Conservation (phyloP, 1,139 yeast species). For the Geotrichum europaeum region DNA sequence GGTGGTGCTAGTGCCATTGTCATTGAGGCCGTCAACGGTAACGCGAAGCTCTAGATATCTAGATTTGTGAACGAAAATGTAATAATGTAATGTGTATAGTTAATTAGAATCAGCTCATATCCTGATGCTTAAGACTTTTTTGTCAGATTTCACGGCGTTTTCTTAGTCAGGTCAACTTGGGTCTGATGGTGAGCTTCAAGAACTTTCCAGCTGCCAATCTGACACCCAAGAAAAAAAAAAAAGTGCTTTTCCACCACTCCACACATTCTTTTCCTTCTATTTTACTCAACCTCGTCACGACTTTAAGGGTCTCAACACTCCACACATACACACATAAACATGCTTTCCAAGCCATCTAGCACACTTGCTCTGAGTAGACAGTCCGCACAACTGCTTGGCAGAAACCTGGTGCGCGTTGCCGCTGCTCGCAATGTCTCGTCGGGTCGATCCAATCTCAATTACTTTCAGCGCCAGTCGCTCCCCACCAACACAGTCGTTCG, state of each 20-base stretch:
- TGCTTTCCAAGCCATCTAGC: background rate
- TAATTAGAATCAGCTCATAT: background rate
- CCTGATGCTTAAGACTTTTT: background rate
- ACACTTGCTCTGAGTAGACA: background rate
- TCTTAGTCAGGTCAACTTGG: background rate
- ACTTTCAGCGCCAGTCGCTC: conserved; percentile 59
- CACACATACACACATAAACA: background rate
- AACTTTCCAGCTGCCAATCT: no score
- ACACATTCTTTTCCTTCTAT: no score
- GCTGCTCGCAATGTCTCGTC: background rate
- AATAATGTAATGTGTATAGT: background rate
- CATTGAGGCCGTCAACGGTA: conserved; percentile 42
- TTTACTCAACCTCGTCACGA: background rate
- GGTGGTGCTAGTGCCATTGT: conserved; percentile 94
- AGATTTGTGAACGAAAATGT: background rate
- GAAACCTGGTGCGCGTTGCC: background rate
- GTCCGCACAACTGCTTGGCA: background rate
- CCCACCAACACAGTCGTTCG: conserved; percentile 70
- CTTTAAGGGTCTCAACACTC: background rate
- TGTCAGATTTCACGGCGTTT: background rate
- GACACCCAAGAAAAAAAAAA: no score
- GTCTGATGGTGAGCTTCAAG: no score
- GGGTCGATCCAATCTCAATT: conserved; percentile 37
- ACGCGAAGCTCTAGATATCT: conserved; percentile 12
- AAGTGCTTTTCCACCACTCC: no score